Base-by-base conservation (phyloP, 176 grass and related monocot species). In the Ampelocalamus luodianensis region DNA sequence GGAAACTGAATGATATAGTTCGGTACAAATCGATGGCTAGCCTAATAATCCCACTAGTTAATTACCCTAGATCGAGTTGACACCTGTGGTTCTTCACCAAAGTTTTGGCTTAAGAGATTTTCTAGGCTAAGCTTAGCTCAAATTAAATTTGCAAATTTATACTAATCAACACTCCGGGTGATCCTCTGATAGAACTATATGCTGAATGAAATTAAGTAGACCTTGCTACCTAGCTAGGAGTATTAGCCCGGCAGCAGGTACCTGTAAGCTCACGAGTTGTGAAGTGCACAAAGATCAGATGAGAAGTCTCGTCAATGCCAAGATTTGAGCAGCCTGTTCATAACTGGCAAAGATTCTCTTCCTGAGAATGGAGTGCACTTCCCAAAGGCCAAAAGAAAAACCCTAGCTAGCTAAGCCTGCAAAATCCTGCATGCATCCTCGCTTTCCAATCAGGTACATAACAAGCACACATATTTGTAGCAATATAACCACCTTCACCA, bases 261-360 rank as follows among this genome's bases (percentile, higher is more conserved):
- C 16, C 37, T 71, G 75, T 42, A 45, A 61, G 67, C 8, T 82
- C 66, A 61, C 43, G 18, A 50, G 55, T 1, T 40, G 32, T 22
- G 54, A 83, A 23, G 36, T 79, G 66, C 66, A 46, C 29, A 13
- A 34, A 16, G 68, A 85, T 8, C 34, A 77, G 32, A 87, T 67
- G 39, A 71, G 2, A 85, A 68, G 89, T 68, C 75, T 38, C 78
- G 78, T 73, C 66, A 78, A 62, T 59, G 63, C 12, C 12, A 83
- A 59, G 79, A 48, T 82, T 73, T 49, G 49, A 72, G 82, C 78
- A 78, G 56, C 20, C 81, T 82, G 86, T 55, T 88, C 88, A 83
- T 87, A 83, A 90, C 66, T 66, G 74, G 88, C 38, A 92, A 92
- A 82, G 82, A 79, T 86, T 88, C 82, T 72, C 46, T 67, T 85